Percentiles rank a stretch among this genome's conserved stretches.
phyloP scores from a whole-genome alignment of 2,329 filamentous ascomycete genomes.

The Xylaria arbuscula region DNA sequence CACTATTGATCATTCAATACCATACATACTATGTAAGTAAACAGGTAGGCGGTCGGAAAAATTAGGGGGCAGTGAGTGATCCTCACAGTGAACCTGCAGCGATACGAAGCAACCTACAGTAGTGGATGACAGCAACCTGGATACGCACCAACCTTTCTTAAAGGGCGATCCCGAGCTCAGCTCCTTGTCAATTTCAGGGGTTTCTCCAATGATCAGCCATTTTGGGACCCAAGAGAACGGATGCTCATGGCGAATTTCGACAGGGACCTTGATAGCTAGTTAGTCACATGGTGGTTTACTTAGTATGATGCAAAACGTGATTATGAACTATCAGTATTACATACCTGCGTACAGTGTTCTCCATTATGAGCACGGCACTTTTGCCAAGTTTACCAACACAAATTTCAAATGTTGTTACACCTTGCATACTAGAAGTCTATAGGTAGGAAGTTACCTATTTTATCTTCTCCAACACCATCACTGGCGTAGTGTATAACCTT shows the following conservation, averaged over 20 bases:
- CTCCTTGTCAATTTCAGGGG: conserved; percentile 31
- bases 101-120: conserved; percentile 8
- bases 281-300: conserved; percentile 1
- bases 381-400: not conserved
- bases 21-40: too few relatives aligned
- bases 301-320: not conserved
- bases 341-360: not conserved
- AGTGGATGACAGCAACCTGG: conserved; percentile 7
- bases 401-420: not conserved
- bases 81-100: not conserved
- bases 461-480: not conserved
- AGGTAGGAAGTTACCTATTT: too few relatives aligned
- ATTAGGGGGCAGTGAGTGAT: not conserved
- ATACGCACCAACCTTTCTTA: conserved; percentile 16
- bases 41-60: not conserved
- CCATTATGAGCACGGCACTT: not conserved
- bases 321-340: not conserved
- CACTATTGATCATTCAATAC: not conserved
- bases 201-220: conserved; percentile 34
- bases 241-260: conserved; percentile 29
- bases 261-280: conserved; percentile 19
- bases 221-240: conserved; percentile 35
- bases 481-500: not conserved
- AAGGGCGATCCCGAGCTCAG: conserved; percentile 24
- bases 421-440: too few relatives aligned